Evolutionary conservation across 2,329 filamentous ascomycete genomes (phyloP), one percentile per base, ranked within the genome.

Genomic region (Scytalidium lignicola): DNA sequence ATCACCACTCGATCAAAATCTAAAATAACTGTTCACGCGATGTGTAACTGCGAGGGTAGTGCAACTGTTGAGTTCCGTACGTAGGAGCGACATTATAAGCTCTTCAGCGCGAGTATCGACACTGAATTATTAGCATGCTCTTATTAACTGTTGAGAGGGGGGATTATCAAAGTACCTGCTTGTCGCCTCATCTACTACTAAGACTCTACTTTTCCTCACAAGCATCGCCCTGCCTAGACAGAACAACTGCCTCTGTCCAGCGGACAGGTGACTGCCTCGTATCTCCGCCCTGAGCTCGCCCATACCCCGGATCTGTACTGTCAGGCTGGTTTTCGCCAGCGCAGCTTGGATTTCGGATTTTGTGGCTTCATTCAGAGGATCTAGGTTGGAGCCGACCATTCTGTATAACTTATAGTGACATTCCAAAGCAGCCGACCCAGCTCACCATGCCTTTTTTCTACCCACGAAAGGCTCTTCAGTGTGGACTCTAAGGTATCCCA

Each of bases 161-260:
- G 57, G 13, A 85, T 40, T 47, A 18, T 26, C 28, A 28, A 28
- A 7, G 7, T 28, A 28, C 26, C 41, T 47, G 44, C 44, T 47
- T 26, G 44, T 47, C 22, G 41, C 39, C 10, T 47, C 44, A 23
- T 47, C 44, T 22, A 47, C 13, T 26, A 40, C 28, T 18, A 47
- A 18, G 12, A 47, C 12, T 9, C 32, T 32, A 17, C 44, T 47
- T 8, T 48, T 28, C 5, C 21, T 20, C 18, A 75, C 67, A 3
- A 86, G 62, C 17, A 85, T 70, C 0, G 80, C 82, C 0, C 82
- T 66, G 0, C 77, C 82, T 1, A 86, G 70, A 53, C 75, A 82
- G 55, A 86, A 83, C 0, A 86, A 70, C 57, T 86, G 83, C 42
- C 74, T 74, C 61, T 86, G 82, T 0, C 83, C 83, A 28, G 76